Evolutionary conservation across 2,329 filamentous ascomycete genomes (phyloP), one percentile per base, ranked within the genome.

Genomic region (Colletotrichum sp.): DNA sequence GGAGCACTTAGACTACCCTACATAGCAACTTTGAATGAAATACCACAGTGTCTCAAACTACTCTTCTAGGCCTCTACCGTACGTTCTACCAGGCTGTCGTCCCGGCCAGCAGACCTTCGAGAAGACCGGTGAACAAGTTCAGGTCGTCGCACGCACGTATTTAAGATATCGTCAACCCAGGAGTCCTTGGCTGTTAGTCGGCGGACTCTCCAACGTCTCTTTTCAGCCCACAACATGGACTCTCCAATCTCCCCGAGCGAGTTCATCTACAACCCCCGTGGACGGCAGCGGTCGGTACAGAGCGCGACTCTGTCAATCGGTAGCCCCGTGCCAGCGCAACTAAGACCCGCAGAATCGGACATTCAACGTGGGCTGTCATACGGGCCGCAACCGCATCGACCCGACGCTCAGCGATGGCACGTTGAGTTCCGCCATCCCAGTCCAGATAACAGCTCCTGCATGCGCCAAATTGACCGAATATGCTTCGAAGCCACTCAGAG

Each of bases 1-100:
- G 94, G 94, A 90, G 89, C 78, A 88, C 89, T 68, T 95, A 91
- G 83, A 82, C 78, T 73, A 80, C 39, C 63, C 66, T 59, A 74
- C 52, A 72, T 70, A 72, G 68, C 64, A 44, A 48, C 61, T 60
- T 28, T 74, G 64, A 76, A 74, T 74, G 59, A 36, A 61, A 60
- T 66, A 75, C 59, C 71, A 74, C 22, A 36, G 22, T 61, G 74
- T 65, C 48, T 76, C 60, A 76, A 52, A 28, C 25, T 60, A 25
- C 61, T 22, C 25, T 25, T 36, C 61, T 25, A 36, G n/a, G 30
- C n/a, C 59, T 22, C n/a, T 22, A 25, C 30, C n/a, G n/a, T 36
- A 19, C 16, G 28, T 68, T 59, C 52, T 34, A 19, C 28, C 5
- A 36, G 32, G 59, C 12, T 11, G 63, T n/a, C 16, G 66, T 48